Evolutionary conservation across 176 grass and related monocot genomes (phyloP), one percentile per base, ranked within the genome.

Genomic region (Areca catechu): DNA sequence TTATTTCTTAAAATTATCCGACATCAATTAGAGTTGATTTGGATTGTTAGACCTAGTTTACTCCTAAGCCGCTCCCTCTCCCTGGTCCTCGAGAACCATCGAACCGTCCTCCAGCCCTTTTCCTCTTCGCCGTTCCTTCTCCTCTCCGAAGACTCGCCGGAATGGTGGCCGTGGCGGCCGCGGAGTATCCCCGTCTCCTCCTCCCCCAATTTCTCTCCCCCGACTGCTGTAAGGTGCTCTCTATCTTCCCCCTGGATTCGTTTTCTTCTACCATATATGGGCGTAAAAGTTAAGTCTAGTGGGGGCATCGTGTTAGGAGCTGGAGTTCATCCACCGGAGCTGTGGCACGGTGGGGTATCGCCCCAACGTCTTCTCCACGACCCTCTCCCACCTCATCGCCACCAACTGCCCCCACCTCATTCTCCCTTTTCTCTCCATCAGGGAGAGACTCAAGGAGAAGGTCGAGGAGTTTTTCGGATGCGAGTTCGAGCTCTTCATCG

Each of bases 251-350:
- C 24, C 9, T 2, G 34, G 34, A 0, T 27, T 22, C 30, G 2
- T 20, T 30, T 37, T 7, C 16, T 48, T 51, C 12, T 49, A 1
- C 20, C 4, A n/a, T 28, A 19, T 18, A 43, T 43, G 34, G 34
- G 34, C 34, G 2, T 12, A 43, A 43, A 43, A 43, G 34, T 43
- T 43, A 3, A 34, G 12, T 43, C 34, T 43, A 43, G 2, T 2
- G 7, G 7, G 30, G 34, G 34, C 9, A 14, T 43, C 34, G 2
- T 12, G 34, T 43, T 43, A 43, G 92, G 92, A 96, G 66, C 63
- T 96, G 77, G 86, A 90, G 61, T 91, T 96, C 72, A 77, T 96
- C 61, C 86, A 90, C 57, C 77, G 74, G 68, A 96, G 86, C 69
- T 90, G 83, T 51, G 71, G 73, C 12, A 68, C 86, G 20, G 83